A percentile compares a stretch with the other conserved stretches of the same genome.
These are phyloP conservation scores for Clausena lansium DNA, from an alignment of 345 rosid species.

Conservation along the genomic window DNA sequence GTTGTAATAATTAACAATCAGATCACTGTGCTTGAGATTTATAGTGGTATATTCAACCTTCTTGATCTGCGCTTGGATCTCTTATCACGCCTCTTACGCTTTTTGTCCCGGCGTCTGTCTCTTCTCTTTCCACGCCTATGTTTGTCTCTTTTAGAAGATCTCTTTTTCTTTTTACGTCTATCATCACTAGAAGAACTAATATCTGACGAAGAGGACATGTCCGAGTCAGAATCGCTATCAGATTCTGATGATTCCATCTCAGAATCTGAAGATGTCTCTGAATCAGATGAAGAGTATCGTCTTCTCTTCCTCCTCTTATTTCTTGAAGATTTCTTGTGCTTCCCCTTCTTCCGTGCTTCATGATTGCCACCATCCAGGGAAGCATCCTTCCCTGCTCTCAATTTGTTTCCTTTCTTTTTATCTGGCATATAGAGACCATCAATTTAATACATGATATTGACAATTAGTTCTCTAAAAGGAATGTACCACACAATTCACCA, in stretches of 20 bases:
- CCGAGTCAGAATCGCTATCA: slow-evolving; percentile 76
- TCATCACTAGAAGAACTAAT: slow-evolving; percentile 88
- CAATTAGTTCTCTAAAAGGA: neutral
- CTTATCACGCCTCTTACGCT: slow-evolving; percentile 63
- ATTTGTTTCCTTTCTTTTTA: slow-evolving; percentile 49
- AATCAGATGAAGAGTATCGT: slow-evolving; percentile 69
- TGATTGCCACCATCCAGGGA: slow-evolving; percentile 35
- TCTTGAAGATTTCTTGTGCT: slow-evolving; percentile 68
- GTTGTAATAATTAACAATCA: neutral
- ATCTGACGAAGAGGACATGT: slow-evolving; percentile 63
- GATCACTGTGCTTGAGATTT: neutral
- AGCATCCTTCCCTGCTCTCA: slow-evolving; percentile 47
- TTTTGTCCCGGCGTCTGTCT: slow-evolving; percentile 76
- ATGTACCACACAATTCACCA: neutral
- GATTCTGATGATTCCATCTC: slow-evolving; percentile 75
- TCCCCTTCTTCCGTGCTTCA: slow-evolving; percentile 55
- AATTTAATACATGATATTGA: neutral
- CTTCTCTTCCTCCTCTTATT: slow-evolving; percentile 76
- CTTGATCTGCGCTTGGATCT: slow-evolving; percentile 70
- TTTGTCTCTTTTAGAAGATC: slow-evolving; percentile 70
- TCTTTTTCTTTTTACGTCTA: slow-evolving; percentile 74
- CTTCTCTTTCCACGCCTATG: slow-evolving; percentile 65
- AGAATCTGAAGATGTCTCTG: slow-evolving; percentile 80
- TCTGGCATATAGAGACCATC: slow-evolving; percentile 35
- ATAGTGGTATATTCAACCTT: slow-evolving; percentile 44